Conservation (phyloP, 495 filamentous ascomycete species). For the Trichoderma parareesei region DNA sequence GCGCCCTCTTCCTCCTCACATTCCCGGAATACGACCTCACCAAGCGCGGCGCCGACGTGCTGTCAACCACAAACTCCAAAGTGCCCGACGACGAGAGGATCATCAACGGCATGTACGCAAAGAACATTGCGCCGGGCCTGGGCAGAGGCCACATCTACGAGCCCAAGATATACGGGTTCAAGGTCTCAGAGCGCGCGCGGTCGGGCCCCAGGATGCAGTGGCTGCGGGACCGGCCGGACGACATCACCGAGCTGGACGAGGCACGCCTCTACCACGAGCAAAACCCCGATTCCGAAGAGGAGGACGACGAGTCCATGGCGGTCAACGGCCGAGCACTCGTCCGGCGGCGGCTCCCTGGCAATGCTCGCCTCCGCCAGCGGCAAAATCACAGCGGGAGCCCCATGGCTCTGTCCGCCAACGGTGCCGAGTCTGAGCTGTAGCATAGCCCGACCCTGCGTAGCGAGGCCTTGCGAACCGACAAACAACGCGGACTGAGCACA, state of each 20-base stretch:
- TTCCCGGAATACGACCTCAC: conserved; percentile 89
- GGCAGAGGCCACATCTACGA: conserved; percentile 82
- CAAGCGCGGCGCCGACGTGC: conserved; percentile 39
- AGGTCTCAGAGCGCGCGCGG: conserved; percentile 76
- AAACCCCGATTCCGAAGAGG: conserved; percentile 36
- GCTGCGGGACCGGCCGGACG: conserved; percentile 74
- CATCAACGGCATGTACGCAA: conserved; percentile 77
- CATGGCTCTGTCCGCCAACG: conserved; percentile 43
- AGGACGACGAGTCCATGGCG: conserved; percentile 36
- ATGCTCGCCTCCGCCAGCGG: conserved; percentile 19
- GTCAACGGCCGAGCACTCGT: conserved; percentile 29
- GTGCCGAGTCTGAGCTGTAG: conserved; percentile 41
- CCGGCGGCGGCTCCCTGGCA: conserved; percentile 26
- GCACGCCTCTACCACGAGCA: conserved; percentile 47
- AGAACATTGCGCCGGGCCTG: conserved; percentile 81
- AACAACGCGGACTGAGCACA: background rate
- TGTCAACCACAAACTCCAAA: conserved; percentile 21
- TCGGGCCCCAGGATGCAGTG: conserved; percentile 94
- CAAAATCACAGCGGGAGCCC: conserved; percentile 41
- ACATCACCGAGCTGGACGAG: conserved; percentile 80
- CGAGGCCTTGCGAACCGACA: background rate
- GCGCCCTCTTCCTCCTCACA: conserved; percentile 88
- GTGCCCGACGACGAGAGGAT: conserved; percentile 35
- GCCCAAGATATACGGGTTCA: conserved; percentile 92
- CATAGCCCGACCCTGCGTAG: conserved; percentile 9